Conservation (phyloP, 2,329 filamentous ascomycete species). For the Sclerotinia sclerotiorum region DNA sequence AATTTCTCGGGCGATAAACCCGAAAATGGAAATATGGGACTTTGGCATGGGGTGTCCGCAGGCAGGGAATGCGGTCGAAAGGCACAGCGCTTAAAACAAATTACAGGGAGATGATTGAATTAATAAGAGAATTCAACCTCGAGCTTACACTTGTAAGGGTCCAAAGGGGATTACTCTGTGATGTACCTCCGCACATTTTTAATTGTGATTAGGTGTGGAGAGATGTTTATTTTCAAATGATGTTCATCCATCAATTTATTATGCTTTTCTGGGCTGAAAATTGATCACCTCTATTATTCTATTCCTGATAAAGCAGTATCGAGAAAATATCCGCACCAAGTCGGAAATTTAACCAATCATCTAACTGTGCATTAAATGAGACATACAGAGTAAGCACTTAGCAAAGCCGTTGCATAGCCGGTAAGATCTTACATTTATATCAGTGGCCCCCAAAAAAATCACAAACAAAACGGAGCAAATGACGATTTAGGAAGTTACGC, state of each 20-base stretch:
- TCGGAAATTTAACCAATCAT: neutral
- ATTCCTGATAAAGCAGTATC: neutral
- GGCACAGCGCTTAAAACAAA: slow-evolving; percentile 5
- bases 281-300: neutral
- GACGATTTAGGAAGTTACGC: slow-evolving; percentile 1
- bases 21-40: slow-evolving; percentile 2
- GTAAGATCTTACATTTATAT: neutral
- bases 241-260: neutral
- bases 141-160: neutral
- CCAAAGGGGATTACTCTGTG: neutral
- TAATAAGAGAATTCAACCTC: neutral
- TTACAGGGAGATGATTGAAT: neutral
- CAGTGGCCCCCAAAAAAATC: neutral
- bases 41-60: neutral
- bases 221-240: neutral
- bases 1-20: neutral
- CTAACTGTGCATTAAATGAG: neutral
- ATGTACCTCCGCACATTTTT: neutral
- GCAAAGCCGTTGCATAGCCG: neutral
- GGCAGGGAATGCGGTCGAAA: neutral
- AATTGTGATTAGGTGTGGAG: neutral
- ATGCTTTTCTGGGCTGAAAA: neutral
- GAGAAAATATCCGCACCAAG: neutral
- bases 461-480: neutral
- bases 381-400: neutral